Percentiles rank a stretch among this genome's conserved stretches.
These are phyloP conservation scores for Boletellus sp. DNA, from an alignment of 768 basidiomycete genomes.

Conservation along the genomic window DNA sequence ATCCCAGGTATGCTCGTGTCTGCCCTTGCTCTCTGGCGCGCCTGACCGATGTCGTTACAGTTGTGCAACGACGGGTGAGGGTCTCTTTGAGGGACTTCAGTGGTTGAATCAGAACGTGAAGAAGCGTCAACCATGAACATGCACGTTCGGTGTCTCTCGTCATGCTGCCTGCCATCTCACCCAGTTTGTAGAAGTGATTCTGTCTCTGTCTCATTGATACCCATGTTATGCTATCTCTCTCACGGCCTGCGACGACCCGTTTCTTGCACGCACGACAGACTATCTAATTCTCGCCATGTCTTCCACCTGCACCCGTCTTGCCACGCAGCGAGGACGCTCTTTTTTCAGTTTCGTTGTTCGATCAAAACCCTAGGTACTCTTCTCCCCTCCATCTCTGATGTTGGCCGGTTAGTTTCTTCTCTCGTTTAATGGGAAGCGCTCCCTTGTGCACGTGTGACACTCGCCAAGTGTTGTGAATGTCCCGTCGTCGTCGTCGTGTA, in stretches of 20 bases:
- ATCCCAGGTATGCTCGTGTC: constrained; percentile 71
- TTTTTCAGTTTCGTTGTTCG: constrained; percentile 11
- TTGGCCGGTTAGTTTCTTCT: constrained; percentile 15
- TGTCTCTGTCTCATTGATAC: constrained; percentile 27
- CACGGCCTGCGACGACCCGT: constrained; percentile 32
- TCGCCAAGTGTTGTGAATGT: constrained; percentile 15
- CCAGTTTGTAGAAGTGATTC: constrained; percentile 18
- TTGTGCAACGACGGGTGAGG: constrained; percentile 95
- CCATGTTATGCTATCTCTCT: constrained; percentile 34
- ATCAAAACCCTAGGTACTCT: constrained; percentile 11
- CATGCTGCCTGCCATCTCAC: constrained; percentile 23
- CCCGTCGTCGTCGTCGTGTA: too few species aligned
- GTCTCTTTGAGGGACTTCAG: constrained; percentile 93
- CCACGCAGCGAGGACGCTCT: constrained; percentile 18
- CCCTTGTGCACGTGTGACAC: constrained; percentile 23
- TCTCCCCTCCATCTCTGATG: constrained; percentile 13
- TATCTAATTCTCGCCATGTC: constrained; percentile 31
- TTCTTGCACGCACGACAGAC: constrained; percentile 35
- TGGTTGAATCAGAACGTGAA: constrained; percentile 98
- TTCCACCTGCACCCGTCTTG: constrained; percentile 25
- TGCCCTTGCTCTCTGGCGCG: background rate
- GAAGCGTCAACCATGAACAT: constrained; percentile 71
- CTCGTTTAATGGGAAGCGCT: constrained; percentile 24
- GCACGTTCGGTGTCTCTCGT: constrained; percentile 15
- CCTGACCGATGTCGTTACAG: constrained; percentile 37